phyloP scores from a whole-genome alignment of 345 rosid genomes.

The Salix dunnii region DNA sequence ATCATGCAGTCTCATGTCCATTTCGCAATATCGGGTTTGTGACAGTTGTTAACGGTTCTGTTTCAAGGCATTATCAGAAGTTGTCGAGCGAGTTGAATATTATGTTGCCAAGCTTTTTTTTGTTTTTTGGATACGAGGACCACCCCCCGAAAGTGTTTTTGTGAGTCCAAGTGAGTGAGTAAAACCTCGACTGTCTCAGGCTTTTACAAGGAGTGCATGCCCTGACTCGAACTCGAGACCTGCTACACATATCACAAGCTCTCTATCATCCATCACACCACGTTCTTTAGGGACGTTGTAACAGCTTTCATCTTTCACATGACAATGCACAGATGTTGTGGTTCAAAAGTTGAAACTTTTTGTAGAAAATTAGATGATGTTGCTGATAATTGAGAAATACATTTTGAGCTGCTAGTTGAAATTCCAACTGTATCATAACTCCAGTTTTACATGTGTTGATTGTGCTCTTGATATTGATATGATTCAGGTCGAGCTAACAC shows the following conservation, averaged over 20 bases:
- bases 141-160: too few relatives aligned
- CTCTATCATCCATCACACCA: too few relatives aligned
- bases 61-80: not conserved
- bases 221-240: too few relatives aligned
- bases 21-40: not conserved
- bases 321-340: not conserved
- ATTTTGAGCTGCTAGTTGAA: not conserved
- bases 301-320: not conserved
- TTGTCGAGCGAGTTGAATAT: not conserved
- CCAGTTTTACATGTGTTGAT: slow-evolving; percentile 1
- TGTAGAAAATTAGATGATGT: not conserved
- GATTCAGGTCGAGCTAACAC: slow-evolving; percentile 53
- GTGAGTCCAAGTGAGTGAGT: too few relatives aligned
- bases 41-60: not conserved
- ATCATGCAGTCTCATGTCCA: not conserved
- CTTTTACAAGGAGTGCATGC: too few relatives aligned
- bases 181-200: too few relatives aligned
- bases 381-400: not conserved
- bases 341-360: not conserved
- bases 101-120: not conserved
- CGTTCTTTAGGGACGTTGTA: not conserved
- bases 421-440: not conserved
- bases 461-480: slow-evolving; percentile 5
- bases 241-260: too few relatives aligned
- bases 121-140: too few relatives aligned